These are phyloP conservation scores for Cajanus cajan DNA, from an alignment of 306 rosid species.

Conservation along the genomic window DNA sequence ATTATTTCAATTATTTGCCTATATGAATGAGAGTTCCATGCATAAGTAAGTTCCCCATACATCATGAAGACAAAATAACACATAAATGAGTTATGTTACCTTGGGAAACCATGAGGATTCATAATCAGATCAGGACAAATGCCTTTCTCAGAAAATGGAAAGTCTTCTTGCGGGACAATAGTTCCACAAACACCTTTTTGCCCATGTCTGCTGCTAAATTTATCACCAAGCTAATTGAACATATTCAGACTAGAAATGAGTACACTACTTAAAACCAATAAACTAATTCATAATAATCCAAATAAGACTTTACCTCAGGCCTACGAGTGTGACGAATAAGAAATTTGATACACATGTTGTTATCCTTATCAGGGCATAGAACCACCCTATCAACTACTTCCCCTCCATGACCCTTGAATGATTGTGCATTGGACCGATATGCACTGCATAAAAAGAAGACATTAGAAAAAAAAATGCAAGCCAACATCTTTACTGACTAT, in stretches of 20 bases:
- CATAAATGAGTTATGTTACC: constrained; percentile 43
- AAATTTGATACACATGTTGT: constrained; percentile 69
- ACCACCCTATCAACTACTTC: constrained; percentile 90
- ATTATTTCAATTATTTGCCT: background rate
- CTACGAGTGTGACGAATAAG: constrained; percentile 87
- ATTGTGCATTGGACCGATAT: constrained; percentile 42
- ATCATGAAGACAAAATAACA: background rate
- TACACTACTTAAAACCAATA: constrained; percentile 4
- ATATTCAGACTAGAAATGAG: constrained; percentile 27
- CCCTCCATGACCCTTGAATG: constrained; percentile 69
- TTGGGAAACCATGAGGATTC: constrained; percentile 99
- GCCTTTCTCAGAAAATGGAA: constrained; percentile 96
- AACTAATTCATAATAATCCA: constrained; percentile 3
- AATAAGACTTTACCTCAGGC: constrained; percentile 72
- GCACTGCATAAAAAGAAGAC: constrained; percentile 46
- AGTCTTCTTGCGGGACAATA: constrained; percentile 91
- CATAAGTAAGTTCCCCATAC: background rate
- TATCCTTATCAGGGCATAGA: constrained; percentile 70
- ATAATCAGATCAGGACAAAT: constrained; percentile 95
- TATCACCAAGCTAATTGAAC: constrained; percentile 75
- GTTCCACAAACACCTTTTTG: constrained; percentile 99
- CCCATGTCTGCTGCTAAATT: constrained; percentile 99
- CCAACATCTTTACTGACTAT: background rate
- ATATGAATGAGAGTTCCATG: background rate
- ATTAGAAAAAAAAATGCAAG: constrained; percentile 23